phyloP scores from a whole-genome alignment of 2,329 filamentous ascomycete species.

The Fusarium euwallaceae region DNA sequence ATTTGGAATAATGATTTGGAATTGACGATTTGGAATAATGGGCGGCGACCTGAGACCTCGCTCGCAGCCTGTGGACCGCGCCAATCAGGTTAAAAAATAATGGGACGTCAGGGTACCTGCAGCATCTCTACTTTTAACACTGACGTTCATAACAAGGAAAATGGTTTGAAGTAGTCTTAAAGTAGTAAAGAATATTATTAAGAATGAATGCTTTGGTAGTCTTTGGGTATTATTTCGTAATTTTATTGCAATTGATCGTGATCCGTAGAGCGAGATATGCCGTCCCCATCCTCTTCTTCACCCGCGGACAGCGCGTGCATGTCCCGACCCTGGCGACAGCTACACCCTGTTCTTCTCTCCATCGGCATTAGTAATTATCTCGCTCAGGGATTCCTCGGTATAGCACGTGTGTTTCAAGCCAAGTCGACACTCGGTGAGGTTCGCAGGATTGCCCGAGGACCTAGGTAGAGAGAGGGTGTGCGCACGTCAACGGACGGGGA shows the following conservation, averaged over 20 bases:
- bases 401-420: neutral
- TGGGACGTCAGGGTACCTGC: neutral
- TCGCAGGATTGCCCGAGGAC: neutral
- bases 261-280: neutral
- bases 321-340: neutral
- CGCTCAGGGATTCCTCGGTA: neutral
- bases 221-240: neutral
- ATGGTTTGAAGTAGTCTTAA: neutral
- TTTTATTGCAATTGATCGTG: neutral
- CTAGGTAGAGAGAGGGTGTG: neutral
- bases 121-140: neutral
- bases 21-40: neutral
- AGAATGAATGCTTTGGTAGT: neutral
- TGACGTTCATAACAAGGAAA: neutral
- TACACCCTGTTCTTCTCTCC: neutral
- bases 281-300: neutral
- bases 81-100: neutral
- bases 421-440: neutral
- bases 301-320: neutral
- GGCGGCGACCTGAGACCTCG: neutral
- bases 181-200: neutral
- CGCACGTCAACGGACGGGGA: neutral
- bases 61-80: neutral
- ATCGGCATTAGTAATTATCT: neutral
- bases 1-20: neutral